Percentiles rank a stretch among this genome's conserved stretches.
Conservation (phyloP, 75 land plant species). For the Azolla pinnata region DNA sequence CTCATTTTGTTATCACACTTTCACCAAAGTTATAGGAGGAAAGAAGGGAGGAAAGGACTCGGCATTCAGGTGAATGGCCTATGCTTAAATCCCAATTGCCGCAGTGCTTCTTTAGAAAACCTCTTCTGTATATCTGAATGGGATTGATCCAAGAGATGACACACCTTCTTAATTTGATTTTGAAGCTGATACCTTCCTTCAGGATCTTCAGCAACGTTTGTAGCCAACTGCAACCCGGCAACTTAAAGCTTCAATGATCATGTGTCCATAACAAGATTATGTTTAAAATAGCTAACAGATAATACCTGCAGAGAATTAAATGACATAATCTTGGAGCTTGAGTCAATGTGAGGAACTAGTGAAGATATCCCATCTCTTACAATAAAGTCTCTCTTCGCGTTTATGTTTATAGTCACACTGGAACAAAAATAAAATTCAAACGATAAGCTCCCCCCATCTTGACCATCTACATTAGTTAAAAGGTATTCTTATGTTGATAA, state of each 20-base stretch:
- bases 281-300: too few species aligned
- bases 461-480: too few species aligned
- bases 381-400: slow-evolving; percentile 10
- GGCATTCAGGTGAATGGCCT: slow-evolving; percentile 7
- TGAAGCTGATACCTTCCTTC: slow-evolving; percentile 7
- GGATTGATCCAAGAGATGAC: not conserved
- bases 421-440: not conserved
- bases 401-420: slow-evolving; percentile 7
- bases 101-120: slow-evolving; percentile 6
- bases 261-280: too few species aligned
- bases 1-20: too few species aligned
- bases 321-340: slow-evolving; percentile 1
- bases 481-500: too few species aligned
- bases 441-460: not conserved
- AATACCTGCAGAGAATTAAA: slow-evolving; percentile 11
- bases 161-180: not conserved
- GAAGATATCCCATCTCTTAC: not conserved
- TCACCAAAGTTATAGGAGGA: too few species aligned
- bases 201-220: slow-evolving; percentile 11
- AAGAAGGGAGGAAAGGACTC: too few species aligned
- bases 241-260: too few species aligned
- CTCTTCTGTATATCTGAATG: slow-evolving; percentile 8
- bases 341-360: slow-evolving; percentile 1
- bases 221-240: slow-evolving; percentile 1
- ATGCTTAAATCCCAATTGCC: slow-evolving; percentile 11